Percentiles rank a stretch among this genome's conserved stretches.
These are phyloP conservation scores for Aspergillus ustus DNA, from an alignment of 2,329 filamentous ascomycete species.

Conservation along the genomic window DNA sequence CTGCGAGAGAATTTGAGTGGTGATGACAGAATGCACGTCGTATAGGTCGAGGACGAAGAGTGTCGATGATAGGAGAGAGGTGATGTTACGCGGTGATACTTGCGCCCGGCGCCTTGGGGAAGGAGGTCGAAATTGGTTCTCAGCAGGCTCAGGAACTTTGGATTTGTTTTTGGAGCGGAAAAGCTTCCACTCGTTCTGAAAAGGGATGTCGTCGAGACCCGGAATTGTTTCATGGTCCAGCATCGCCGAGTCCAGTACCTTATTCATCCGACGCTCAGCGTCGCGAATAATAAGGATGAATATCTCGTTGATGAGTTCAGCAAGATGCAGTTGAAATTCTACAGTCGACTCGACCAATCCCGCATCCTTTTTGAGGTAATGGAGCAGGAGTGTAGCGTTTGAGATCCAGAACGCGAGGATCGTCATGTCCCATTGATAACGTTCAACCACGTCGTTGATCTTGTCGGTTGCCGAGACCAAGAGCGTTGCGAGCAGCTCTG, in stretches of 20 bases:
- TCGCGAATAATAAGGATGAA: constrained; percentile 97
- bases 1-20: constrained; percentile 86
- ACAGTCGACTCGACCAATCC: constrained; percentile 79
- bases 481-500: constrained; percentile 79
- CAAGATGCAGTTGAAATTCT: constrained; percentile 89
- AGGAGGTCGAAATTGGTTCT: constrained; percentile 88
- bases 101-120: constrained; percentile 93
- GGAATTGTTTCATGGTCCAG: constrained; percentile 98
- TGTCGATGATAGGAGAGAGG: constrained; percentile 90
- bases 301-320: constrained; percentile 95
- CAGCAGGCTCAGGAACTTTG: constrained; percentile 80
- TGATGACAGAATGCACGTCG: constrained; percentile 97
- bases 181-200: constrained; percentile 98
- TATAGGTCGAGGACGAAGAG: constrained; percentile 98
- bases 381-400: constrained; percentile 90
- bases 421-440: constrained; percentile 98
- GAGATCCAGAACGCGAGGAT: constrained; percentile 99
- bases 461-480: constrained; percentile 89
- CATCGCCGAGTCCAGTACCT: constrained; percentile 90
- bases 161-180: constrained; percentile 90
- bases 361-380: constrained; percentile 94
- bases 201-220: constrained; percentile 93
- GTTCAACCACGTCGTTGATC: constrained; percentile 96
- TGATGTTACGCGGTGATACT: constrained; percentile 91
- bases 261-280: constrained; percentile 93